phyloP scores from a whole-genome alignment of 2,329 filamentous ascomycete species.

The Trichoderma afroharzianum region DNA sequence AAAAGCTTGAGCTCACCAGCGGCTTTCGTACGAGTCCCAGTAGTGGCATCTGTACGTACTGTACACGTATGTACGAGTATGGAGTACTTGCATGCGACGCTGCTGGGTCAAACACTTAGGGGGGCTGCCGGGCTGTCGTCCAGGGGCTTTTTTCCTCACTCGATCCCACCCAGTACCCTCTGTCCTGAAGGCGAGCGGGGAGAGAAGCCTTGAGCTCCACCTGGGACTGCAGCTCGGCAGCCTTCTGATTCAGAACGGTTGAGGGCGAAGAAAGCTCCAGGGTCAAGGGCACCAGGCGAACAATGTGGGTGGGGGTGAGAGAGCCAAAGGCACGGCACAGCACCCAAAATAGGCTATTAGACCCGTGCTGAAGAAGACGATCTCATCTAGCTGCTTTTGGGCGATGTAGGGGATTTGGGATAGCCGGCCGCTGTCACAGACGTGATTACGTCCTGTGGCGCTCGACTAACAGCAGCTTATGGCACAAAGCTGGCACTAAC shows the following conservation, averaged over 20 bases:
- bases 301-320: slow-evolving; percentile 9
- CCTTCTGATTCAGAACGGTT: slow-evolving; percentile 5
- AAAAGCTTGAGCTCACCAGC: slow-evolving; percentile 8
- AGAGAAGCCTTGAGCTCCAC: neutral
- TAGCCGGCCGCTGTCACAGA: slow-evolving; percentile 12
- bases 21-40: slow-evolving; percentile 1
- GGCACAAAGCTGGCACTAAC: slow-evolving; percentile 2
- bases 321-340: slow-evolving; percentile 9
- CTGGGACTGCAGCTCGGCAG: neutral
- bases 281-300: neutral
- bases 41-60: neutral
- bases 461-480: neutral
- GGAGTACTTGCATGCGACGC: neutral
- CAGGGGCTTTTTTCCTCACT: slow-evolving; percentile 11
- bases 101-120: slow-evolving; percentile 15
- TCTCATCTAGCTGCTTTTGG: slow-evolving; percentile 11
- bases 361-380: slow-evolving; percentile 17
- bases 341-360: slow-evolving; percentile 13
- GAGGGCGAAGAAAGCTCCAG: neutral
- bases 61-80: neutral
- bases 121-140: slow-evolving; percentile 1
- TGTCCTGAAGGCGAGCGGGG: slow-evolving; percentile 8
- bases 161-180: slow-evolving; percentile 9
- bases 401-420: slow-evolving; percentile 2
- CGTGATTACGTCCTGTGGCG: neutral